Evolutionary conservation across 768 basidiomycete species (phyloP).

Genomic region (Trametes punicea): DNA sequence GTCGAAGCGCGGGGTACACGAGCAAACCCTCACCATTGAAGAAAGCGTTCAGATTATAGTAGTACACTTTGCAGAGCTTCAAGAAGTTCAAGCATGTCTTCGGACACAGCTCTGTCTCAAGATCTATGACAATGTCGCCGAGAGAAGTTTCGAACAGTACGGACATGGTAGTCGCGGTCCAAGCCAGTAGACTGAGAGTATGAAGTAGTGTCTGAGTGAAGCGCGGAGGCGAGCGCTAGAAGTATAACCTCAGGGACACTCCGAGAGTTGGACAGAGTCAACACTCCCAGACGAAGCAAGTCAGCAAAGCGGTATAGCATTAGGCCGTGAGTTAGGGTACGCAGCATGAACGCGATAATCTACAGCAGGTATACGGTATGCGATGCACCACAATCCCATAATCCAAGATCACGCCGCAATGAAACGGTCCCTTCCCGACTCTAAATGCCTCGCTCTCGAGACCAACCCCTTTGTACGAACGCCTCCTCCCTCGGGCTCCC

Average conservation of each 20-base stretch:
- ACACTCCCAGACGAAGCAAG: neutral
- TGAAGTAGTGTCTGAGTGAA: too few relatives aligned
- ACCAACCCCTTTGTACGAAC: constrained; percentile 19
- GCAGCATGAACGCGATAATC: constrained; percentile 5
- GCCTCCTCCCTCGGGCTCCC: constrained; percentile 21
- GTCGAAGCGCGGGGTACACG: neutral
- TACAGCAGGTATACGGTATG: constrained; percentile 12
- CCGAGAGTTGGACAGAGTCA: neutral
- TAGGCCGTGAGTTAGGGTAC: constrained; percentile 1
- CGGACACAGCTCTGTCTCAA: constrained; percentile 89
- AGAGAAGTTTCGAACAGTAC: constrained; percentile 96
- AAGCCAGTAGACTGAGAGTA: neutral
- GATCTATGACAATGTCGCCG: constrained; percentile 94
- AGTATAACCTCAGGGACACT: neutral
- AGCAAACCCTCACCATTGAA: constrained; percentile 94
- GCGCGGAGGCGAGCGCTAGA: neutral
- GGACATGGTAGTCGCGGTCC: constrained; percentile 58
- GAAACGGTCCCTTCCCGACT: neutral
- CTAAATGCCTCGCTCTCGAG: constrained; percentile 15
- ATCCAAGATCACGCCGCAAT: neutral
- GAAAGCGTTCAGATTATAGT: constrained; percentile 96
- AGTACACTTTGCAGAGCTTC: constrained; percentile 95
- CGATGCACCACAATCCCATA: neutral
- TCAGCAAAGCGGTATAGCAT: constrained; percentile 15
- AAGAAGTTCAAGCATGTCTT: constrained; percentile 94